These are phyloP conservation scores for Fusarium robinianum DNA, from an alignment of 2,329 filamentous ascomycete species.

Conservation along the genomic window DNA sequence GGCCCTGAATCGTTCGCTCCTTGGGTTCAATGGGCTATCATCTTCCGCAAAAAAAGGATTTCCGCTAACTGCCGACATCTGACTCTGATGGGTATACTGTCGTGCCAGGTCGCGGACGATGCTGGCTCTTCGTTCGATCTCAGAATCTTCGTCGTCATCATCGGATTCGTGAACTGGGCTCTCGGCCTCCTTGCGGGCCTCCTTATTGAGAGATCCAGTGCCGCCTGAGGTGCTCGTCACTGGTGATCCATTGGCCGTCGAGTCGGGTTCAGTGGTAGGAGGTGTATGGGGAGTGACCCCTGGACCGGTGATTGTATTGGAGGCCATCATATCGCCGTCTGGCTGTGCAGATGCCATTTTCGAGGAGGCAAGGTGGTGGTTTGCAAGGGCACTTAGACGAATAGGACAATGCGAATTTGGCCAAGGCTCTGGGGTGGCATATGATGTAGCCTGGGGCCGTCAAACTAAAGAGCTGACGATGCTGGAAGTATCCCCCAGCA, in stretches of 20 bases:
- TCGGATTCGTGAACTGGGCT: conserved; percentile 13
- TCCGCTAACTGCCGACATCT: conserved; percentile 48
- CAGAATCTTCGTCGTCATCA: conserved; percentile 46
- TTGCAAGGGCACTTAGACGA: too few species aligned
- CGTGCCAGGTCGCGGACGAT: conserved; percentile 57
- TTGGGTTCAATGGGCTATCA: conserved; percentile 54
- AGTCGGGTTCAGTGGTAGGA: conserved; percentile 4
- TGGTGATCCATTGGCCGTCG: conserved; percentile 2
- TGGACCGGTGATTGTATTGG: too few species aligned
- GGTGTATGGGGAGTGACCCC: conserved; percentile 5
- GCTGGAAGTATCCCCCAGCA: neutral
- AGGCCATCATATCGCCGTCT: too few species aligned
- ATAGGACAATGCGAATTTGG: too few species aligned
- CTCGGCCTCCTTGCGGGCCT: conserved; percentile 2
- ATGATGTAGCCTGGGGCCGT: too few species aligned
- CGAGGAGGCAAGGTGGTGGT: too few species aligned
- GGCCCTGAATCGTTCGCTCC: conserved; percentile 26
- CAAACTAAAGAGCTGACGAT: conserved; percentile 1
- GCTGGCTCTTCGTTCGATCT: conserved; percentile 35
- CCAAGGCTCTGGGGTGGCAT: too few species aligned
- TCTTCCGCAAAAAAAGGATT: conserved; percentile 40
- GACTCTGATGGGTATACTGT: conserved; percentile 54
- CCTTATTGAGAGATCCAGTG: conserved; percentile 1
- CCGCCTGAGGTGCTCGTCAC: neutral
- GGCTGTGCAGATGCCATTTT: too few species aligned